phyloP scores from a whole-genome alignment of 192 early-diverging fungal genomes.

The Umbelopsis vinacea region DNA sequence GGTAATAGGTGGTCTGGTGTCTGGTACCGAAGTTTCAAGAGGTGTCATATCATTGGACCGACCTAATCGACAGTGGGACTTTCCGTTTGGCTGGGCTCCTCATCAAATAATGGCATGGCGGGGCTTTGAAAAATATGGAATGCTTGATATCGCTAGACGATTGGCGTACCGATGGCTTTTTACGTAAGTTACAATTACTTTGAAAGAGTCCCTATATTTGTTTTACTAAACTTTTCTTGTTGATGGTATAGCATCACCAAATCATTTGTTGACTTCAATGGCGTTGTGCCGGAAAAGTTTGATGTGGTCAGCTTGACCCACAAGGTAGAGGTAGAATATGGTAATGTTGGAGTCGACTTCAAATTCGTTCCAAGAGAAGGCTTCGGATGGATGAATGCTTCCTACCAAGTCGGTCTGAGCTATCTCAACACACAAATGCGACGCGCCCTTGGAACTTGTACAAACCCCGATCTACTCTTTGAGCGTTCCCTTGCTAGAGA shows the following conservation, averaged over 20 bases:
- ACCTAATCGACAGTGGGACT: slow-evolving; percentile 97
- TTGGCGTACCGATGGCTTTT: slow-evolving; percentile 96
- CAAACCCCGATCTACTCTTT: slow-evolving; percentile 37
- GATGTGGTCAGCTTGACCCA: slow-evolving; percentile 93
- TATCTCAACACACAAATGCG: slow-evolving; percentile 74
- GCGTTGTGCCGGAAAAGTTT: slow-evolving; percentile 97
- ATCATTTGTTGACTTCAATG: slow-evolving; percentile 96
- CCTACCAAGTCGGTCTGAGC: slow-evolving; percentile 81
- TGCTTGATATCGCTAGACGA: slow-evolving; percentile 68
- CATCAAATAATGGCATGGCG: slow-evolving; percentile 98
- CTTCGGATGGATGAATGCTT: slow-evolving; percentile 99
- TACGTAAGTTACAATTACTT: slow-evolving; percentile 52
- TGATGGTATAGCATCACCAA: slow-evolving; percentile 70
- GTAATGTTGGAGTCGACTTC: slow-evolving; percentile 94
- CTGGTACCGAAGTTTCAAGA: slow-evolving; percentile 89
- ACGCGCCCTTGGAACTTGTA: slow-evolving; percentile 69
- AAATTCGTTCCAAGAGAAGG: slow-evolving; percentile 93
- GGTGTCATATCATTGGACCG: slow-evolving; percentile 79
- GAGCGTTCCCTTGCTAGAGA: slow-evolving; percentile 20
- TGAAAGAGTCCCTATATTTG: too few relatives aligned
- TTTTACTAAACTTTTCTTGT: too few relatives aligned
- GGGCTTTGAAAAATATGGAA: slow-evolving; percentile 86
- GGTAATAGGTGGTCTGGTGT: slow-evolving; percentile 89
- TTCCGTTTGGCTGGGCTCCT: slow-evolving; percentile 95
- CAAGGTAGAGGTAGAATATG: slow-evolving; percentile 92